Conservation (phyloP, 495 filamentous ascomycete genomes). For the Podospora pseudocomata region DNA sequence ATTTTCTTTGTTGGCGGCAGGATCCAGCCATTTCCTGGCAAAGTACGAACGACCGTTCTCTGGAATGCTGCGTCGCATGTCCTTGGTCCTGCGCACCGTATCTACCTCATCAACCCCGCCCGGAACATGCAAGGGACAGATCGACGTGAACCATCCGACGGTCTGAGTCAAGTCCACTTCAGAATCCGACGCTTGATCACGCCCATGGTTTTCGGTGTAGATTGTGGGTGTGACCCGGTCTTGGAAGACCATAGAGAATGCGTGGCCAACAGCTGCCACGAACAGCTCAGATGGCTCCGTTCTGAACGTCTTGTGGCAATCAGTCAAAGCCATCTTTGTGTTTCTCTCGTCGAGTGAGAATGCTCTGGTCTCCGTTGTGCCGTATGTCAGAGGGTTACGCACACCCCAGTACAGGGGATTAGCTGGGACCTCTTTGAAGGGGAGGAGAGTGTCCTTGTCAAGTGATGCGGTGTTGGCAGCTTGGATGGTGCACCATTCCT, state of each 20-base stretch:
- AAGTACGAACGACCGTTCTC: slow-evolving; percentile 28
- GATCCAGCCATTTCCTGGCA: slow-evolving; percentile 38
- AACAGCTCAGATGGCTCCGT: slow-evolving; percentile 35
- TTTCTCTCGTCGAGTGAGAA: slow-evolving; percentile 26
- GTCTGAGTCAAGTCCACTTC: slow-evolving; percentile 55
- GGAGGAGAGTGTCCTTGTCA: slow-evolving; percentile 11
- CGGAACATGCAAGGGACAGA: slow-evolving; percentile 45
- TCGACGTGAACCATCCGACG: slow-evolving; percentile 60
- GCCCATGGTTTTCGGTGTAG: slow-evolving; percentile 51
- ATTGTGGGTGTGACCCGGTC: slow-evolving; percentile 48
- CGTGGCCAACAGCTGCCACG: slow-evolving; percentile 28
- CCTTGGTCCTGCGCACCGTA: slow-evolving; percentile 24
- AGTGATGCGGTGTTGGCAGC: slow-evolving; percentile 17
- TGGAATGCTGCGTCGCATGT: slow-evolving; percentile 24
- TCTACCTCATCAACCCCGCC: slow-evolving; percentile 15
- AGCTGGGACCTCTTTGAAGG: slow-evolving; percentile 19
- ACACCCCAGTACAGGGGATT: slow-evolving; percentile 30
- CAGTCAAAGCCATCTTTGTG: slow-evolving; percentile 23
- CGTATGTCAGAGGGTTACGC: slow-evolving; percentile 25
- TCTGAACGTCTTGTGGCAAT: slow-evolving; percentile 28
- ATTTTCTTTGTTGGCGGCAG: slow-evolving; percentile 24
- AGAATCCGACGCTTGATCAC: slow-evolving; percentile 48
- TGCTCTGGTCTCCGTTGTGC: slow-evolving; percentile 12
- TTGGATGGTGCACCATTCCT: slow-evolving; percentile 48
- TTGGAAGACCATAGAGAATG: slow-evolving; percentile 32